These are phyloP conservation scores for Novymonas esmeraldas DNA, from an alignment of 208 protist species.

Conservation along the genomic window DNA sequence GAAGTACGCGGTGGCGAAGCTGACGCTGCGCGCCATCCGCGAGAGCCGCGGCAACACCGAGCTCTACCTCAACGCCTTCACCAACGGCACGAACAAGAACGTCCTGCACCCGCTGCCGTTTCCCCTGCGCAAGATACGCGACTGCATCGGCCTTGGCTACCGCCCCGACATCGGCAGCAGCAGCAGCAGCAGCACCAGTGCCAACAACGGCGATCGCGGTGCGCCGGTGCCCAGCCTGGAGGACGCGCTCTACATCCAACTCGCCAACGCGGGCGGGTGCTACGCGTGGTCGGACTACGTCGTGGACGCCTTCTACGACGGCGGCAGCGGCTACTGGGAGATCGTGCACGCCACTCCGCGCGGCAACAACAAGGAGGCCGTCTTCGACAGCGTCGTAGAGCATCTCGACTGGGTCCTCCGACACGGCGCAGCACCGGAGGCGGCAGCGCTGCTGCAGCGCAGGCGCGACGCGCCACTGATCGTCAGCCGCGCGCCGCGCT, in stretches of 20 bases:
- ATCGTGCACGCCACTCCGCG: conserved; percentile 52
- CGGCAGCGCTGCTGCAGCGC: conserved; percentile 16
- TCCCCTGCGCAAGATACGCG: conserved; percentile 58
- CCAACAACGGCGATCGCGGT: too few species aligned
- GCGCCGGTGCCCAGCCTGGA: conserved; percentile 30
- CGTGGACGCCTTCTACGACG: conserved; percentile 69
- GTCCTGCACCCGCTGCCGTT: conserved; percentile 57
- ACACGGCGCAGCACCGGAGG: conserved; percentile 10
- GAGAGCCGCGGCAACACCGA: conserved; percentile 27
- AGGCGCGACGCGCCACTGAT: conserved; percentile 15
- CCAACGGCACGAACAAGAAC: conserved; percentile 44
- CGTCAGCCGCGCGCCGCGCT: conserved; percentile 2
- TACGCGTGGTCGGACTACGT: conserved; percentile 86
- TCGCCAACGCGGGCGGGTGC: conserved; percentile 80
- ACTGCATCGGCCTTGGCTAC: conserved; percentile 61
- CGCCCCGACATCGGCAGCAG: neutral
- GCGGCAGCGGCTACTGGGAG: conserved; percentile 58
- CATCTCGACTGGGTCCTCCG: conserved; percentile 65
- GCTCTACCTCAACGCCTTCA: conserved; percentile 52
- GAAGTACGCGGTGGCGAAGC: conserved; percentile 36
- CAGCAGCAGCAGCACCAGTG: too few species aligned
- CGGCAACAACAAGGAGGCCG: conserved; percentile 62
- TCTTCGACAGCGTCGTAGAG: conserved; percentile 61
- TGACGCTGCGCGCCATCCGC: conserved; percentile 59
- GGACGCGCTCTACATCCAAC: conserved; percentile 61